A percentile compares a stretch with the other conserved stretches of the same genome.
These are phyloP conservation scores for Cordyceps cateniannulata DNA, from an alignment of 2,329 filamentous ascomycete species.

Conservation along the genomic window DNA sequence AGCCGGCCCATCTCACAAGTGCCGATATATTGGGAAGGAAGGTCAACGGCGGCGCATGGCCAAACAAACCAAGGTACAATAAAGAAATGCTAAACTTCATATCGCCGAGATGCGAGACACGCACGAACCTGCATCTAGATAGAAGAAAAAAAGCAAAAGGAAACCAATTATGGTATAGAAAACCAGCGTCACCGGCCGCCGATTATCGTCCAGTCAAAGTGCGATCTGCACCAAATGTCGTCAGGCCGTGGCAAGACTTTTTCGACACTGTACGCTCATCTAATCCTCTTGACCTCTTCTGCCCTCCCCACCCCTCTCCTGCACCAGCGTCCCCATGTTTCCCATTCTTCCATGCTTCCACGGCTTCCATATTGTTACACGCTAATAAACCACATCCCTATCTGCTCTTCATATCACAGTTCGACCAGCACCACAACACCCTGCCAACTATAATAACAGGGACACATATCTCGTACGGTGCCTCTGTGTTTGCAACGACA, in stretches of 20 bases:
- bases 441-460: background rate
- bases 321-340: background rate
- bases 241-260: background rate
- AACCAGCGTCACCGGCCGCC: background rate
- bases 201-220: background rate
- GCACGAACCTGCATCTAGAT: background rate
- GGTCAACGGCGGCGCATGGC: background rate
- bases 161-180: background rate
- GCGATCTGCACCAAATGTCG: conserved; percentile 6
- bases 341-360: conserved; percentile 1
- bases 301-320: background rate
- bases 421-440: background rate
- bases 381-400: background rate
- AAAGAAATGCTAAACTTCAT: background rate
- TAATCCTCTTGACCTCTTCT: no score
- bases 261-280: background rate
- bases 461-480: background rate
- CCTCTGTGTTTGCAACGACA: background rate
- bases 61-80: background rate
- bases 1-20: background rate
- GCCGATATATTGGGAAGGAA: background rate
- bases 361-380: background rate
- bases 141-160: background rate
- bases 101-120: background rate
- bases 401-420: background rate